A percentile compares a stretch with the other conserved stretches of the same genome.
These are phyloP conservation scores for Chalciporus pseudorubinellus DNA, from an alignment of 768 basidiomycete genomes.

Conservation along the genomic window DNA sequence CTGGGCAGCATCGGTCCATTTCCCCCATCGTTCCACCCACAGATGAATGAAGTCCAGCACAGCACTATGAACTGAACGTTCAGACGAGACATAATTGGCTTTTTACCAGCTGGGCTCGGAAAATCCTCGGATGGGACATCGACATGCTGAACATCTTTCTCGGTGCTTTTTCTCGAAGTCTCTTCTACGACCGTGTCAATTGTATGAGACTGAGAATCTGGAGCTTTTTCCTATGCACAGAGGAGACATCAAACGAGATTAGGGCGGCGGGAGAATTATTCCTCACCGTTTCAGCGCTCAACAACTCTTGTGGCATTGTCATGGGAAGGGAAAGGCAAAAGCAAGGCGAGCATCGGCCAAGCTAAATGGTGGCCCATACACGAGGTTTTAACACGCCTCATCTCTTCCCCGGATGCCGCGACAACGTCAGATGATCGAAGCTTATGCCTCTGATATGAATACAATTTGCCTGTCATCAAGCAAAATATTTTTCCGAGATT, in stretches of 20 bases:
- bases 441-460: too few relatives aligned
- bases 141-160: not conserved
- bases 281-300: not conserved
- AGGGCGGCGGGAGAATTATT: not conserved
- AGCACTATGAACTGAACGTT: conserved; percentile 8
- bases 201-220: not conserved
- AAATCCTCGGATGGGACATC: not conserved
- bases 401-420: too few relatives aligned
- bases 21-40: conserved; percentile 13
- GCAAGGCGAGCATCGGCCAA: too few relatives aligned
- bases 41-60: conserved; percentile 3
- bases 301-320: not conserved
- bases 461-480: too few relatives aligned
- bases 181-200: not conserved
- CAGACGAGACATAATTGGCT: not conserved
- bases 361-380: too few relatives aligned
- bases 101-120: too few relatives aligned
- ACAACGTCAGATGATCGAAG: too few relatives aligned
- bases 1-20: conserved; percentile 9
- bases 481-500: too few relatives aligned
- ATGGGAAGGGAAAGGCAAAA: too few relatives aligned
- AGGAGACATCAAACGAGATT: not conserved
- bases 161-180: not conserved
- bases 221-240: not conserved
- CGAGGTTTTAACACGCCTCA: too few relatives aligned